Evolutionary conservation across 345 rosid genomes (phyloP).

Genomic region (Erodium maritimum): DNA sequence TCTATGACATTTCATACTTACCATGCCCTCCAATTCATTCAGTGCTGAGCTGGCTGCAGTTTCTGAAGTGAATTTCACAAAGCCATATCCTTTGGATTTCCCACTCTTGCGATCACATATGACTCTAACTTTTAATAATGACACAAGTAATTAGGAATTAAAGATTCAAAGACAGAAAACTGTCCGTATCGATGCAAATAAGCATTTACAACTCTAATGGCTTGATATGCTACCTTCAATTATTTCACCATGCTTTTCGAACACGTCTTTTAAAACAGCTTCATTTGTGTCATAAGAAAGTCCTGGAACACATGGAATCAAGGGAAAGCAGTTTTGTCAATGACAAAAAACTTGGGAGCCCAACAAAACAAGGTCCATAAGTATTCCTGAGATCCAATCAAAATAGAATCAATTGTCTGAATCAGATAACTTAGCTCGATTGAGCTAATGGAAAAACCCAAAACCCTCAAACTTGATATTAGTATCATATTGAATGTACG

Average conservation of each 20-base stretch:
- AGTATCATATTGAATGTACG: too few species aligned
- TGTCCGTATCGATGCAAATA: background rate
- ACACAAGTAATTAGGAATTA: background rate
- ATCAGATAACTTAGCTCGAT: too few species aligned
- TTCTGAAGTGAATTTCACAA: slow-evolving; percentile 47
- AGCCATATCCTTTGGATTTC: slow-evolving; percentile 67
- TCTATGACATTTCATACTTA: slow-evolving; percentile 4
- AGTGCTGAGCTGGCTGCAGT: slow-evolving; percentile 46
- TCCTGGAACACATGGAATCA: slow-evolving; percentile 22
- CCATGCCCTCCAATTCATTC: slow-evolving; percentile 55
- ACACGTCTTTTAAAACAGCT: slow-evolving; percentile 38
- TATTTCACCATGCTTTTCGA: slow-evolving; percentile 40
- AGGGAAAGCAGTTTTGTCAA: too few species aligned
- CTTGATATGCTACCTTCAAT: slow-evolving; percentile 24
- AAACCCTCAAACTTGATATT: too few species aligned
- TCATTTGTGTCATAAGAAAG: slow-evolving; percentile 65
- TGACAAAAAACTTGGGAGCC: too few species aligned
- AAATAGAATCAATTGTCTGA: too few species aligned
- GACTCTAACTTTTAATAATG: slow-evolving; percentile 29
- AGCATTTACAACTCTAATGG: background rate
- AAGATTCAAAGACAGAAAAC: background rate
- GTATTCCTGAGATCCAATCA: too few species aligned
- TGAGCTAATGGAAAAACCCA: too few species aligned
- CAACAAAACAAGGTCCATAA: too few species aligned
- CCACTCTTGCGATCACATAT: slow-evolving; percentile 57